phyloP scores from a whole-genome alignment of 2,329 filamentous ascomycete species.

The Calonectria pseudoturangicola region DNA sequence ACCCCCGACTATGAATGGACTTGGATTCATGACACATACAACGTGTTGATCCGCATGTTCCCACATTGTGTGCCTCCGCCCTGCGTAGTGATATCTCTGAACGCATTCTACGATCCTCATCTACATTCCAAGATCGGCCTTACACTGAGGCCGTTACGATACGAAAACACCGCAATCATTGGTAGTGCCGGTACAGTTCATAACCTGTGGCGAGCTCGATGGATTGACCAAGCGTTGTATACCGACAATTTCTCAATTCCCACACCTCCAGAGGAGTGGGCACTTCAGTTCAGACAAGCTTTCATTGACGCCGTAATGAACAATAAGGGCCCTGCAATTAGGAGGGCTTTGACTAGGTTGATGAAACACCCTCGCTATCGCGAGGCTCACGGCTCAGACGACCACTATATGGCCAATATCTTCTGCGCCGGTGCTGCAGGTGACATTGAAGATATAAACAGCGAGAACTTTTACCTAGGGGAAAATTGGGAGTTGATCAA shows the following conservation, averaged over 20 bases:
- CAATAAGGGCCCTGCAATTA: neutral
- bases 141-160: neutral
- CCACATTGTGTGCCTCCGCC: neutral
- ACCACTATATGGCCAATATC: neutral
- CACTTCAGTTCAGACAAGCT: neutral
- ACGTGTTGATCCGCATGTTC: neutral
- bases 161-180: neutral
- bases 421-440: neutral
- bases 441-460: neutral
- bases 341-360: neutral
- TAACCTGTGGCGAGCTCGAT: neutral
- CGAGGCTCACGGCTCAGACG: neutral
- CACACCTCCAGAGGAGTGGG: neutral
- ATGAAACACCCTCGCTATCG: neutral
- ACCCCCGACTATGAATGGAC: neutral
- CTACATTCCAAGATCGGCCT: neutral
- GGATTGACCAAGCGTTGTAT: neutral
- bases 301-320: neutral
- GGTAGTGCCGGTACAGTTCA: neutral
- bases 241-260: neutral
- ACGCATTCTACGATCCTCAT: neutral
- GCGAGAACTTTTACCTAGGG: neutral
- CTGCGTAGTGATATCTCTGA: neutral
- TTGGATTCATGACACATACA: neutral
- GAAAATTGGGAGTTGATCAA: neutral